A percentile compares a stretch with the other conserved stretches of the same genome.
phyloP scores from a whole-genome alignment of 179 eudicot species.

The Silene noctiflora region DNA sequence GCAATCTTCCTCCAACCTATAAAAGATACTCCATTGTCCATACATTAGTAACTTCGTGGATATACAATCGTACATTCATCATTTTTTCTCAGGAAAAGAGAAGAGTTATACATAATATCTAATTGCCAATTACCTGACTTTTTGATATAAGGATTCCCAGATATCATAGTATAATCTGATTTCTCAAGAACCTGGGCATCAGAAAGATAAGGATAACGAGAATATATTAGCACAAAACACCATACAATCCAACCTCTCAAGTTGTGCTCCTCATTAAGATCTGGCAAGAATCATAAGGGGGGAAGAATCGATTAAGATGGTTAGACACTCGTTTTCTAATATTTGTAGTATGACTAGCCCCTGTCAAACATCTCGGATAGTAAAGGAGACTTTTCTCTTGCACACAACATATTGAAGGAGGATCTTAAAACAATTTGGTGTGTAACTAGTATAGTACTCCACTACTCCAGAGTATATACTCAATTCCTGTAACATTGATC shows the following conservation, averaged over 20 bases:
- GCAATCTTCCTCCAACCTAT: slow-evolving; percentile 98
- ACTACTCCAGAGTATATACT: no score
- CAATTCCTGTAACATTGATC: neutral
- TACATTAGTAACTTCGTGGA: neutral
- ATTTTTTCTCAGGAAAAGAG: neutral
- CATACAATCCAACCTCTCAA: neutral
- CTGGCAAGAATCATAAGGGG: neutral
- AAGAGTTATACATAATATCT: neutral
- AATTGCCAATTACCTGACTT: slow-evolving; percentile 56
- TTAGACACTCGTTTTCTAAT: no score
- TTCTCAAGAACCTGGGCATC: slow-evolving; percentile 74
- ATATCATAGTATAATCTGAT: slow-evolving; percentile 68
- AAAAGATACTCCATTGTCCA: slow-evolving; percentile 3
- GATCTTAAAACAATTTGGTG: no score
- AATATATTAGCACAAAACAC: neutral
- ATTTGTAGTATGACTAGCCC: no score
- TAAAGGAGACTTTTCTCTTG: no score
- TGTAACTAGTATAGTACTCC: neutral
- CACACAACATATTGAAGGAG: no score
- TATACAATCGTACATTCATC: slow-evolving; percentile 7
- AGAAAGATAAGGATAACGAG: slow-evolving; percentile 2
- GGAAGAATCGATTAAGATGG: no score
- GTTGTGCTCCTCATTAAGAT: neutral
- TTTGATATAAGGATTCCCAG: slow-evolving; percentile 79
- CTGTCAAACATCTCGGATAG: no score